Evolutionary conservation across 176 grass and related monocot genomes (phyloP), one percentile per base, ranked within the genome.

Genomic region (Oryza meyeriana): DNA sequence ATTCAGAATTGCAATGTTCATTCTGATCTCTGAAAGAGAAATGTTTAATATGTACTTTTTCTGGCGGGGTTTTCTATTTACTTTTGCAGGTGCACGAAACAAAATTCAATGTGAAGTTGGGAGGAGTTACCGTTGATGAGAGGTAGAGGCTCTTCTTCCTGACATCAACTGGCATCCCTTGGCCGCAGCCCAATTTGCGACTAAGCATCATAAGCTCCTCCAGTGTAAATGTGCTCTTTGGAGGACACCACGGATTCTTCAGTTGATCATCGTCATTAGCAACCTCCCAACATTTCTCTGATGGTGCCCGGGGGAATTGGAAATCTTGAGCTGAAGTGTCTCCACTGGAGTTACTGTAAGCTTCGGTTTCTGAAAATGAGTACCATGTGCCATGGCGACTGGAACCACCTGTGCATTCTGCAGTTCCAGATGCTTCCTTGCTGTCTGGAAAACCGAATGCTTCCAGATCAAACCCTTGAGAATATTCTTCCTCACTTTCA

Each of bases 161-260:
- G 41, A 58, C 67, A 63, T 80, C 75, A 58, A 57, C 63, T 34
- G 77, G 44, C 26, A 89, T 68, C 31, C 85, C 88, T 71, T 79
- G 88, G 22, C 69, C 78, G 44, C 69, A 75, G 59, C 85, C 82
- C 66, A 94, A 57, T 82, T 88, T 87, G 77, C 91, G 93, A 80
- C 93, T 92, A 40, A 95, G 79, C 85, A 94, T 28, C 79, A 95
- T 92, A 72, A 99, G 91, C 87, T 99, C 96, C 45, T 88, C 96
- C 8, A 99, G 85, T 9, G 96, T 99, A 48, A 90, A 64, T 30
- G 81, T 77, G 66, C 82, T 89, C 57, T 69, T 93, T 18, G 84
- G 84, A 57, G 44, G 74, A 11, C 62, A 75, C 64, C 81, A 73
- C 1, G 25, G 27, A 39, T 81, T 50, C 29, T 16, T 24, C 71